phyloP scores from a whole-genome alignment of 768 basidiomycete species.

The Dictyophora rubrovolvata region DNA sequence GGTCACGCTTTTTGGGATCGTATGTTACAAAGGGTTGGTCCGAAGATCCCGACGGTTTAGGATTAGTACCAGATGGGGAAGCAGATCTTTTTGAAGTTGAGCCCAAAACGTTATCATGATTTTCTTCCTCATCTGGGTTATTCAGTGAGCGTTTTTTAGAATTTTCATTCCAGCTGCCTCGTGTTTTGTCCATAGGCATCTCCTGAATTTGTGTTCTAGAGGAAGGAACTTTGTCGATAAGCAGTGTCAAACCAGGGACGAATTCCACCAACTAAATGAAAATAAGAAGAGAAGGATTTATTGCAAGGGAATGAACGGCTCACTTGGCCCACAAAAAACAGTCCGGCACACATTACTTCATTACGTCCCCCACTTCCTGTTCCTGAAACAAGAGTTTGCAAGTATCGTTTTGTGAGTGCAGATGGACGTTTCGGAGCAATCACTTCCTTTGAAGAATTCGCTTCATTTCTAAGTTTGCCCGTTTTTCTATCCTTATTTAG shows the following conservation, averaged over 20 bases:
- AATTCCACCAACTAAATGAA: neutral
- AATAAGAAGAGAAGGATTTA: neutral
- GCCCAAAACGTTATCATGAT: neutral
- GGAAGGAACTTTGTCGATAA: neutral
- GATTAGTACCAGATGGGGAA: neutral
- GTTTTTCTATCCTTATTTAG: slow-evolving; percentile 9
- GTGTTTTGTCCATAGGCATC: neutral
- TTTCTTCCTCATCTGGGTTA: neutral
- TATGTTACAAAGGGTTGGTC: slow-evolving; percentile 31
- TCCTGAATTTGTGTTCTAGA: neutral
- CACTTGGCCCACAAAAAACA: neutral
- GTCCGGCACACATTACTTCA: neutral
- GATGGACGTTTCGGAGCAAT: neutral
- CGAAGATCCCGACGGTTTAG: neutral
- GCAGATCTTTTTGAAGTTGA: neutral
- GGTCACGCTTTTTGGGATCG: slow-evolving; percentile 85
- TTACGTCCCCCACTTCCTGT: neutral
- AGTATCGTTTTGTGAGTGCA: neutral
- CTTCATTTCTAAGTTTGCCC: neutral
- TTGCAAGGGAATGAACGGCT: neutral
- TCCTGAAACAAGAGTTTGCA: neutral
- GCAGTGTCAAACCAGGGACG: neutral
- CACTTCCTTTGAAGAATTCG: neutral
- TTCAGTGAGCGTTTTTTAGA: neutral
- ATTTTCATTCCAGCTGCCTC: neutral